These are phyloP conservation scores for Athelia sp. DNA, from an alignment of 1,284 basidiomycete genomes.

Conservation along the genomic window DNA sequence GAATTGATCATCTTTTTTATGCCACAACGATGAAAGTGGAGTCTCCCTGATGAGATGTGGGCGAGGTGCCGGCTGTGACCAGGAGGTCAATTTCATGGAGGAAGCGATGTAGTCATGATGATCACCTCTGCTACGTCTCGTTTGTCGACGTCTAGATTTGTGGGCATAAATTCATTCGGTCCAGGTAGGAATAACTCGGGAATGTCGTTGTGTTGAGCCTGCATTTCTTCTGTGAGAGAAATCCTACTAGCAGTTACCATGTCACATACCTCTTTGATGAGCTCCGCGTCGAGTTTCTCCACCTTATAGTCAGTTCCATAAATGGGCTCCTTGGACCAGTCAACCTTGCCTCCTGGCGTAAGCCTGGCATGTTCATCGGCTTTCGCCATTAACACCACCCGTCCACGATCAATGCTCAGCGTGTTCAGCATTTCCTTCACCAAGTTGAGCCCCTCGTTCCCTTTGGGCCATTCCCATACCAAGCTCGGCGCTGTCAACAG, in stretches of 20 bases:
- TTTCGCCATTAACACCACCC: conserved; percentile 78
- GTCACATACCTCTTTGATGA: conserved; percentile 51
- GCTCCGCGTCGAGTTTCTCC: conserved; percentile 59
- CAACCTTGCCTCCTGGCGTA: conserved; percentile 34
- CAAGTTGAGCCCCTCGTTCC: conserved; percentile 42
- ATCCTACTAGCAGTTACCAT: background rate
- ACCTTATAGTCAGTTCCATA: conserved; percentile 85
- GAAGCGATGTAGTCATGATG: background rate
- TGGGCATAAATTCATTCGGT: conserved; percentile 87
- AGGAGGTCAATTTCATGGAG: conserved; percentile 3
- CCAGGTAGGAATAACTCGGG: conserved; percentile 75
- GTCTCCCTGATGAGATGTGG: conserved; percentile 78
- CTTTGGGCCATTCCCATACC: conserved; percentile 68
- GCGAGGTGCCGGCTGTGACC: conserved; percentile 58
- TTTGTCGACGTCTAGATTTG: conserved; percentile 81
- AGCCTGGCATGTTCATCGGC: conserved; percentile 60
- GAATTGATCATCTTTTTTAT: conserved; percentile 95
- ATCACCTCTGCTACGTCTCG: conserved; percentile 56
- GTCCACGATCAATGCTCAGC: conserved; percentile 58
- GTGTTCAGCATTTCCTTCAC: conserved; percentile 61
- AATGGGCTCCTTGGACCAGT: conserved; percentile 76
- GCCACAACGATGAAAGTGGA: conserved; percentile 74
- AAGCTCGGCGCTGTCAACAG: conserved; percentile 74
- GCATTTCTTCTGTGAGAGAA: background rate
- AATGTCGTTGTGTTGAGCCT: conserved; percentile 49